Evolutionary conservation across 2,329 filamentous ascomycete species (phyloP).

Genomic region (Seiridium unicorne): DNA sequence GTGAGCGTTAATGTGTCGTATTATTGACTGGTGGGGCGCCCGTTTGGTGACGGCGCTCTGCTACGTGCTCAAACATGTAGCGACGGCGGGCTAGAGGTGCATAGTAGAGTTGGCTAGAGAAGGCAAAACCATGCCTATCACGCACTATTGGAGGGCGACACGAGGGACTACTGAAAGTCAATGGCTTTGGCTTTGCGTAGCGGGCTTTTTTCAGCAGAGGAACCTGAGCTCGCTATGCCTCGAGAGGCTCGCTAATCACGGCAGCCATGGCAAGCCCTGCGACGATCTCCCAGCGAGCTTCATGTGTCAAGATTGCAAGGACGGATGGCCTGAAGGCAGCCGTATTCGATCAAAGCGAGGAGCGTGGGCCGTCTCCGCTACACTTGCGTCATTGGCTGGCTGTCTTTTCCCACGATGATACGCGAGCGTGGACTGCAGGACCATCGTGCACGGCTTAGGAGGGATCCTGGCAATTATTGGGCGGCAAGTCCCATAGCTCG

Average conservation of each 20-base stretch:
- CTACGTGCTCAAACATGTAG: not conserved
- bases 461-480: slow-evolving; percentile 7
- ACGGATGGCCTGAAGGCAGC: no score
- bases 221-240: not conserved
- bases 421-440: not conserved
- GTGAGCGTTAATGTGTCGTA: not conserved
- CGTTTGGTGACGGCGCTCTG: not conserved
- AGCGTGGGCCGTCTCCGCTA: no score
- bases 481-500: slow-evolving; percentile 12
- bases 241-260: not conserved
- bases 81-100: not conserved
- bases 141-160: not conserved
- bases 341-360: no score
- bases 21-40: not conserved
- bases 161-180: not conserved
- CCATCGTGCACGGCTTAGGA: not conserved
- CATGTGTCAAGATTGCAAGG: no score
- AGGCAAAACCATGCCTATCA: not conserved
- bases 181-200: not conserved
- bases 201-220: not conserved
- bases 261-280: not conserved
- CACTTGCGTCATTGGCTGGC: no score
- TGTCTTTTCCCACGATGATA: no score
- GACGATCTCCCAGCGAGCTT: not conserved
- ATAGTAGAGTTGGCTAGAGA: not conserved